Conservation (phyloP, 2,329 filamentous ascomycete genomes). For the Hypoxylon sp. region DNA sequence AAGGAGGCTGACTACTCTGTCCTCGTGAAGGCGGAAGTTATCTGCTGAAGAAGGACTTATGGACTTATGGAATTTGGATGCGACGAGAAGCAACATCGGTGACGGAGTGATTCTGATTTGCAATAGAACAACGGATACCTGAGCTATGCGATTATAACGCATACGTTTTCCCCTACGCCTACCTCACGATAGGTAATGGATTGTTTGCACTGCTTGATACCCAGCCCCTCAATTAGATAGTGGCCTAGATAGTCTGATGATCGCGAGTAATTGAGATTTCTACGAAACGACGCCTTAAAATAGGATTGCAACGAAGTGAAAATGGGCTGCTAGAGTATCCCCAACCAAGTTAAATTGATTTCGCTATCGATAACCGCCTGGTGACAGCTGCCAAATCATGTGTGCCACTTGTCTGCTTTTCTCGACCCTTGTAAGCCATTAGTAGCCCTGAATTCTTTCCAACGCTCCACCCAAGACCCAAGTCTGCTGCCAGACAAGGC, state of each 20-base stretch:
- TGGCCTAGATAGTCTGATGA: constrained; percentile 4
- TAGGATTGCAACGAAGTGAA: background rate
- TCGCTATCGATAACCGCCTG: background rate
- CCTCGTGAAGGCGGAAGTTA: constrained; percentile 52
- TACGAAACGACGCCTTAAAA: background rate
- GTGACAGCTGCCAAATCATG: background rate
- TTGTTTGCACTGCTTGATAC: constrained; percentile 21
- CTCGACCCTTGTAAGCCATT: background rate
- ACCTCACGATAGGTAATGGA: constrained; percentile 9
- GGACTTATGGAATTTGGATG: background rate
- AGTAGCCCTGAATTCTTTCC: background rate
- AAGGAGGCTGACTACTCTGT: constrained; percentile 47
- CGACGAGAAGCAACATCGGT: background rate
- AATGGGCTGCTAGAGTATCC: background rate
- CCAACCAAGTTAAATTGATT: background rate
- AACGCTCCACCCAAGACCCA: background rate
- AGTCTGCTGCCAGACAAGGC: background rate
- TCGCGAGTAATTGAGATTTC: constrained; percentile 12
- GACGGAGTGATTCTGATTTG: background rate
- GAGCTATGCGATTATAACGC: constrained; percentile 8
- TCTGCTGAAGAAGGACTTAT: constrained; percentile 41
- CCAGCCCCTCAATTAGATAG: constrained; percentile 13
- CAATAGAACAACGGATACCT: constrained; percentile 11
- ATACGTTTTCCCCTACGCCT: constrained; percentile 1
- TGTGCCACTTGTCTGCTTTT: background rate